Conservation (phyloP, 2,329 filamentous ascomycete genomes). For the Colletotrichum tropicicola region DNA sequence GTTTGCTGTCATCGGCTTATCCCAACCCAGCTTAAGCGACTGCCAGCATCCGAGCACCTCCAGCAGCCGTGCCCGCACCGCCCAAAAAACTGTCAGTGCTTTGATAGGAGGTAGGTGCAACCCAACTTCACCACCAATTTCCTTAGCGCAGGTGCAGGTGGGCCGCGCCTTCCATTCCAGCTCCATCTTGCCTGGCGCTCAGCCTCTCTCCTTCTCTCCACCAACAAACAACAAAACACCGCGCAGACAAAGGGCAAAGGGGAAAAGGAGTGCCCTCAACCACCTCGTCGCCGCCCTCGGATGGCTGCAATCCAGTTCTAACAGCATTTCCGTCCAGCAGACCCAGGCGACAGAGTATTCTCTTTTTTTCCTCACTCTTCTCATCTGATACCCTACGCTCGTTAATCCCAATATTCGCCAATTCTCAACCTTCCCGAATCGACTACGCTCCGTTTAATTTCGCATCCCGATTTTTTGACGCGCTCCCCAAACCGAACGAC, state of each 20-base stretch:
- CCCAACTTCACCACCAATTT: conserved; percentile 26
- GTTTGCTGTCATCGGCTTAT: neutral
- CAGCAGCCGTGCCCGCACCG: neutral
- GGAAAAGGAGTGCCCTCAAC: conserved; percentile 8
- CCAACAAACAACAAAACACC: conserved; percentile 29
- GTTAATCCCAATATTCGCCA: conserved; percentile 20
- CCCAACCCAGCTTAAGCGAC: neutral
- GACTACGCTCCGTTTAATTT: conserved; percentile 23
- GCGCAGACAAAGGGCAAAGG: conserved; percentile 20
- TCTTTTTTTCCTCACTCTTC: neutral
- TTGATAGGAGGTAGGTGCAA: conserved; percentile 28
- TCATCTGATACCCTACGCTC: conserved; percentile 22
- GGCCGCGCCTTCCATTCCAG: conserved; percentile 25
- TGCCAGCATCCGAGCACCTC: conserved; percentile 11
- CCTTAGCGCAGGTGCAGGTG: conserved; percentile 27
- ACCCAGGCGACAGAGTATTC: conserved; percentile 20
- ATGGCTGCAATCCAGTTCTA: conserved; percentile 29
- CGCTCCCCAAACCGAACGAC: conserved; percentile 9
- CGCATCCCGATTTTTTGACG: conserved; percentile 17
- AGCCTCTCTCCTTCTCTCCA: conserved; percentile 27
- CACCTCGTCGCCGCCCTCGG: conserved; percentile 4
- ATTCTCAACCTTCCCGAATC: neutral
- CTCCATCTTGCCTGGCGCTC: conserved; percentile 25
- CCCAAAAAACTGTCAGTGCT: conserved; percentile 20
- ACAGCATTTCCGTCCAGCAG: neutral